Base-by-base conservation (phyloP, 345 rosid genomes). In the Melaleuca alternifolia region DNA sequence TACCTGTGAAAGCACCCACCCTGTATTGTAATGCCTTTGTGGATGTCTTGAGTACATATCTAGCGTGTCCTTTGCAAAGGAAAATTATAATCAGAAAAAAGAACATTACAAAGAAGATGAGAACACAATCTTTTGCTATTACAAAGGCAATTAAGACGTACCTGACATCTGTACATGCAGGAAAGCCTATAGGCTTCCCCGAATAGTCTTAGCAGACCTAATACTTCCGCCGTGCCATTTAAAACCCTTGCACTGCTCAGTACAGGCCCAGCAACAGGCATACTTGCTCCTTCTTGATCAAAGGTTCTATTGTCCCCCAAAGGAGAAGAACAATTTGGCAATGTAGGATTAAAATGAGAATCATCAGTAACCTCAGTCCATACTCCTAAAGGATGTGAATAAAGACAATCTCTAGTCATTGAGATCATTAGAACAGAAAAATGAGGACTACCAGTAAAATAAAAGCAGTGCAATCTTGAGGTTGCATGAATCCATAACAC, bases 1-100 rank as follows among this genome's bases (percentile, higher is more conserved):
- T 91, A 97, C 99, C 99, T 95, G 99, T 85, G 96, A 93, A 91
- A 97, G 97, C 89, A 97, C 98, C 99, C 99, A 97, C 83, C 97
- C 95, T 52, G 99, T 96, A 87, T 91, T 95, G 91, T 96, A 95
- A 91, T 97, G 99, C 92, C 91, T 95, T 88, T 89, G 93, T 24
- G 99, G 98, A 85, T 96, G 96, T 89, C 94, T 95, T 88, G 89
- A 89, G 91, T 92, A 97, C 76, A 90, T 89, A 88, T 94, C 95
- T 90, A 96, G 88, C 28, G 99, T 99, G 84, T 95, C 99, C 99
- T 97, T 91, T 85, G 91, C 52, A 79, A 90, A 88, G 54, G 81
- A 28, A 89, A 59, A 89, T 87, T 41, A 77, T 83, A 53, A 30
- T 65, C 87, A 82, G 59, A 24, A 12, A 83, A 89, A 85, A 48